Evolutionary conservation across 805 yeast species (phyloP).

Genomic region (Metschnikowia corniflorae): DNA sequence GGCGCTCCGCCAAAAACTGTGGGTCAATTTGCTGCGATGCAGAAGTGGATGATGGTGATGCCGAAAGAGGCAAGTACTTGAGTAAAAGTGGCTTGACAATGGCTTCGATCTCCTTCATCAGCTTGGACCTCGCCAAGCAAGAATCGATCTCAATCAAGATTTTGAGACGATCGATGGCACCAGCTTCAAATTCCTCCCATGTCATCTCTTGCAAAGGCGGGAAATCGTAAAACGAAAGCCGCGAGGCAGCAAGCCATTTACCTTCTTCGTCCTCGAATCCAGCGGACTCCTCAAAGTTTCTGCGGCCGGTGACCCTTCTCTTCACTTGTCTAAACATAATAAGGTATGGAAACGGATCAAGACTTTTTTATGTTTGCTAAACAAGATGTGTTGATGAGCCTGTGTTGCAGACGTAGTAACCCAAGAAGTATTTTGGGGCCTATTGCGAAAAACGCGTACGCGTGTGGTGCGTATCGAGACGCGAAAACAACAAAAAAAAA

Average conservation of each 20-base stretch:
- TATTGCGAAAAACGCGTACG: conserved; percentile 5
- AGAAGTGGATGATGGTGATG: conserved; percentile 20
- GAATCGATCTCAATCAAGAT: conserved; percentile 83
- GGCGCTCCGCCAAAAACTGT: conserved; percentile 53
- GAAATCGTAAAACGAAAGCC: conserved; percentile 68
- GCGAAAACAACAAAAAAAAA: background rate
- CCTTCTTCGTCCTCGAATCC: conserved; percentile 28
- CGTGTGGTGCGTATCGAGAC: background rate
- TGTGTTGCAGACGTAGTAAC: too few species aligned
- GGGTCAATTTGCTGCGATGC: conserved; percentile 30
- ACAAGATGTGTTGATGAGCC: too few species aligned
- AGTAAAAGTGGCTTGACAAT: conserved; percentile 63
- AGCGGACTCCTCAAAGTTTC: conserved; percentile 50
- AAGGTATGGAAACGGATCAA: too few species aligned
- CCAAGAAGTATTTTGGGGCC: too few species aligned
- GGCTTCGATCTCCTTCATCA: conserved; percentile 60
- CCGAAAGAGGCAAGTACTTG: conserved; percentile 59
- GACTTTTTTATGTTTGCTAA: too few species aligned
- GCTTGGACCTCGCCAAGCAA: conserved; percentile 59
- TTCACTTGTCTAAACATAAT: conserved; percentile 70
- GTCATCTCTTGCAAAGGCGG: conserved; percentile 89
- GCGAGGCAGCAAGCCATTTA: conserved; percentile 45
- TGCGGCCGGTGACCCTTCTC: conserved; percentile 70
- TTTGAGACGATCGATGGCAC: conserved; percentile 92
- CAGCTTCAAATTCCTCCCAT: conserved; percentile 84